These are phyloP conservation scores for Ophiostoma pallidulum DNA, from an alignment of 2,329 filamentous ascomycete species.

Conservation along the genomic window DNA sequence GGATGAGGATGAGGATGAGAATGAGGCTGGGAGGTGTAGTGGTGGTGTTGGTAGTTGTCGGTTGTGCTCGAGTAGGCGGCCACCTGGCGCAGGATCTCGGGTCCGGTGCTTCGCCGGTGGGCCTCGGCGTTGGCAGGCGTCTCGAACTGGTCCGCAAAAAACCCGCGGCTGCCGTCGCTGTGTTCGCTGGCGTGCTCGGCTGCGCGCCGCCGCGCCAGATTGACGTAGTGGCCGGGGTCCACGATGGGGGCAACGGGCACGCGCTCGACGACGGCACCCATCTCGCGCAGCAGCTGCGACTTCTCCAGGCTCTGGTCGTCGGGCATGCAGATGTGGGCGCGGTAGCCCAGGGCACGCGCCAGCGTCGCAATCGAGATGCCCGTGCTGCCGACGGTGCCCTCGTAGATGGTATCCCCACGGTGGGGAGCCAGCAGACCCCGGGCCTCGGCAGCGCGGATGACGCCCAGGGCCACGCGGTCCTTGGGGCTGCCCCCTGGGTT, in stretches of 20 bases:
- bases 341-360: slow-evolving; percentile 79
- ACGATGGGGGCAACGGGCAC: slow-evolving; percentile 88
- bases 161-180: slow-evolving; percentile 59
- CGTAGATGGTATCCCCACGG: slow-evolving; percentile 89
- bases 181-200: slow-evolving; percentile 55
- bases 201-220: slow-evolving; percentile 72
- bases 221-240: slow-evolving; percentile 90
- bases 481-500: slow-evolving; percentile 94
- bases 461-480: slow-evolving; percentile 84
- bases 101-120: slow-evolving; percentile 74
- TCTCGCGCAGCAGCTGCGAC: slow-evolving; percentile 74
- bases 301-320: slow-evolving; percentile 86
- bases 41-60: background rate
- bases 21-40: too few relatives aligned
- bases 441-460: slow-evolving; percentile 76
- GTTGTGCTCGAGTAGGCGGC: slow-evolving; percentile 21
- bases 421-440: slow-evolving; percentile 65
- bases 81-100: slow-evolving; percentile 78
- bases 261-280: slow-evolving; percentile 87
- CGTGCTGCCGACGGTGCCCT: slow-evolving; percentile 93
- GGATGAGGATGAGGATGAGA: too few relatives aligned
- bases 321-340: slow-evolving; percentile 95
- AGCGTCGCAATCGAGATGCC: slow-evolving; percentile 90
- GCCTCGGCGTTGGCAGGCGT: slow-evolving; percentile 80
- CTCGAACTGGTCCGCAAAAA: slow-evolving; percentile 97